Percentiles rank a stretch among this genome's conserved stretches.
Evolutionary conservation across 2,329 filamentous ascomycete genomes (phyloP).

Genomic region (Botryotinia convoluta): DNA sequence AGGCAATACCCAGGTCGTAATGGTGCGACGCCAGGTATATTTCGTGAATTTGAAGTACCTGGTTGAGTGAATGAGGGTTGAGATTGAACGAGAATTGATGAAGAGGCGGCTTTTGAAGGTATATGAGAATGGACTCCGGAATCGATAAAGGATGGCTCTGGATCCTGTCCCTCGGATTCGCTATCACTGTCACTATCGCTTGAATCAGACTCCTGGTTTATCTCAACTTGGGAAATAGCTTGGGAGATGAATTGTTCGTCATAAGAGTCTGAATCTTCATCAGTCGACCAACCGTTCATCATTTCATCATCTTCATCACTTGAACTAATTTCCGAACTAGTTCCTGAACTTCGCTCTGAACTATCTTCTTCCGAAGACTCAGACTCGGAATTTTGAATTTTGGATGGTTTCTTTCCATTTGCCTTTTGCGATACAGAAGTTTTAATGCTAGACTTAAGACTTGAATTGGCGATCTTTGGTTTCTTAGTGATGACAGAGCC

Average conservation of each 20-base stretch:
- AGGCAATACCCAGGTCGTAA: slow-evolving; percentile 6
- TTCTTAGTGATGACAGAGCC: not conserved
- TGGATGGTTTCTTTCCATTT: not conserved
- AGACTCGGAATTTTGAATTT: not conserved
- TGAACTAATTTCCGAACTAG: not conserved
- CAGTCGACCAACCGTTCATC: not conserved
- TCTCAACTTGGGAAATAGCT: not conserved
- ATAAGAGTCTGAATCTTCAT: not conserved
- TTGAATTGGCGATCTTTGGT: not conserved
- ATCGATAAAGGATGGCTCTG: not conserved
- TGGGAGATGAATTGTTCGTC: not conserved
- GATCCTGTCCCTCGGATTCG: not conserved
- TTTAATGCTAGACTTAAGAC: not conserved
- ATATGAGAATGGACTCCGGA: not conserved
- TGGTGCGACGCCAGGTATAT: slow-evolving; percentile 1
- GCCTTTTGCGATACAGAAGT: not conserved
- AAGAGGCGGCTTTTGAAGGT: not conserved
- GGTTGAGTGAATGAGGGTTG: not conserved
- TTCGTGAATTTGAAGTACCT: not conserved
- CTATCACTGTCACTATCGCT: not conserved
- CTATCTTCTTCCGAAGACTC: slow-evolving; percentile 1
- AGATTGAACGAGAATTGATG: not conserved
- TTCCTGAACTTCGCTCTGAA: not conserved
- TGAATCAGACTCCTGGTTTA: not conserved
- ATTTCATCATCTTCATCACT: not conserved